Conservation (phyloP, 495 filamentous ascomycete genomes). For the Amniculicola lignicola region DNA sequence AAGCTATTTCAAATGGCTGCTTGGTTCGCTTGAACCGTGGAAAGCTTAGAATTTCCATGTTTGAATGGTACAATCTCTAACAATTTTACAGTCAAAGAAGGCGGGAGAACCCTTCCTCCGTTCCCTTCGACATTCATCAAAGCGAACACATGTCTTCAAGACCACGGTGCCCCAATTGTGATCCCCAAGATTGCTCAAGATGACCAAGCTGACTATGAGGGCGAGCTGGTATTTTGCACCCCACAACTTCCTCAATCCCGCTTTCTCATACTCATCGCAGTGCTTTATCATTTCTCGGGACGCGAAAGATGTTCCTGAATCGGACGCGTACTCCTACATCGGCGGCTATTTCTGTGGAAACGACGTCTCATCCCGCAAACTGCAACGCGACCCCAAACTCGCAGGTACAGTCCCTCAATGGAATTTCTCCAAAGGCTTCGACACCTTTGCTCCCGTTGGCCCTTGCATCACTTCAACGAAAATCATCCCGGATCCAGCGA, state of each 20-base stretch:
- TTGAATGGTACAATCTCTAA: neutral
- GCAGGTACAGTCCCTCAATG: slow-evolving; percentile 42
- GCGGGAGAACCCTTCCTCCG: slow-evolving; percentile 47
- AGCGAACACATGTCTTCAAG: slow-evolving; percentile 45
- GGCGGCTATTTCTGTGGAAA: slow-evolving; percentile 51
- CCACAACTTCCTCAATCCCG: too few species aligned
- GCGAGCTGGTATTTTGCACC: too few species aligned
- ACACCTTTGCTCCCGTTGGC: slow-evolving; percentile 43
- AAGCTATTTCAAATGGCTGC: too few species aligned
- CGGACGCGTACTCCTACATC: slow-evolving; percentile 47
- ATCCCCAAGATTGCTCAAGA: slow-evolving; percentile 53
- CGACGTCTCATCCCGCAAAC: slow-evolving; percentile 50
- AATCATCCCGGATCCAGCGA: slow-evolving; percentile 34
- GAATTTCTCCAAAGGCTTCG: slow-evolving; percentile 42
- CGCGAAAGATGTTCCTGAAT: slow-evolving; percentile 47
- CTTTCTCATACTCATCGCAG: too few species aligned
- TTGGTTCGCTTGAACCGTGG: too few species aligned
- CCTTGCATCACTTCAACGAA: slow-evolving; percentile 40
- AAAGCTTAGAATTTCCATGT: too few species aligned
- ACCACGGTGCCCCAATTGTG: slow-evolving; percentile 43
- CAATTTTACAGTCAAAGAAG: slow-evolving; percentile 47
- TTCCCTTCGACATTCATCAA: slow-evolving; percentile 55
- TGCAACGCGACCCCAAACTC: slow-evolving; percentile 46
- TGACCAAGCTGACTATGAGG: slow-evolving; percentile 53
- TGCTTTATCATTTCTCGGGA: slow-evolving; percentile 47